Conservation (phyloP, 2,329 filamentous ascomycete genomes). For the Botrytis pseudocinerea region DNA sequence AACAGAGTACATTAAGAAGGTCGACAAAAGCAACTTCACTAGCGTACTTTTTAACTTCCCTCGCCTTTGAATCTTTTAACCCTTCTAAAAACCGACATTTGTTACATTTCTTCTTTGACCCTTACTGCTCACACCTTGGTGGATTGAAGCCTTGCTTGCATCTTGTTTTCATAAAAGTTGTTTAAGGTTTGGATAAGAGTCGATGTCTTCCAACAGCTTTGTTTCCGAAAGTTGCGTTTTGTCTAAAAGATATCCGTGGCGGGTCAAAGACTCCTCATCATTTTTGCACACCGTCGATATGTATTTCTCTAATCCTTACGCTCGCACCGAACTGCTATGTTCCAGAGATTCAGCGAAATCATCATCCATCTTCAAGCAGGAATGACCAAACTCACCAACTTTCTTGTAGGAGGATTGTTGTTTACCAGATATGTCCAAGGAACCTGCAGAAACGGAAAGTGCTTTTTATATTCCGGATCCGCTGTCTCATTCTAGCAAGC, state of each 20-base stretch:
- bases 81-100: not conserved
- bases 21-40: not conserved
- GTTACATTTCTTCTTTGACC: not conserved
- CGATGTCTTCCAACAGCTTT: not conserved
- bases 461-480: too few relatives aligned
- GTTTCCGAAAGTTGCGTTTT: not conserved
- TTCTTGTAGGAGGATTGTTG: not conserved
- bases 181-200: not conserved
- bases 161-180: not conserved
- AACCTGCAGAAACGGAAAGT: not conserved
- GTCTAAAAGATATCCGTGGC: not conserved
- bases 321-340: not conserved
- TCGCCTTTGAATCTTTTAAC: not conserved
- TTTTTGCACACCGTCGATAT: not conserved
- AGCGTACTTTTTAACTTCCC: not conserved
- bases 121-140: not conserved
- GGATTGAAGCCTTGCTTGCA: not conserved
- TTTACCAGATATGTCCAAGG: too few relatives aligned
- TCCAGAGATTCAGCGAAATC: not conserved
- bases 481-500: not conserved
- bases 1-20: not conserved
- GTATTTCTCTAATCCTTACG: not conserved
- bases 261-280: not conserved
- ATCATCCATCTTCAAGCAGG: not conserved
- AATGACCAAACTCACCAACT: not conserved